These are phyloP conservation scores for Magnaporthales sp. DNA, from an alignment of 2,329 filamentous ascomycete species.

Conservation along the genomic window DNA sequence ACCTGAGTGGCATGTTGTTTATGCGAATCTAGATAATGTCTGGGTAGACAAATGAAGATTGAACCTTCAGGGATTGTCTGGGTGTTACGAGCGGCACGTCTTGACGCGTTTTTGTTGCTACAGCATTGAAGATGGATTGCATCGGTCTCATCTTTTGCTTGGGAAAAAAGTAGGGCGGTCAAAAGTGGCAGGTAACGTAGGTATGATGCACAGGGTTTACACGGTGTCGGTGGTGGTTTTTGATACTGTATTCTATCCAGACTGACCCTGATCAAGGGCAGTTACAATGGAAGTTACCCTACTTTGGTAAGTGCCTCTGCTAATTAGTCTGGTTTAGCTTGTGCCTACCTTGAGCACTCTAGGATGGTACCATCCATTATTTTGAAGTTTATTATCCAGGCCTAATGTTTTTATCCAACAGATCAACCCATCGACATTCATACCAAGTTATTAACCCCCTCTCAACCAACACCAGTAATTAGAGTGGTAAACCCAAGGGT, in stretches of 20 bases:
- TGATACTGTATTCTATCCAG: neutral
- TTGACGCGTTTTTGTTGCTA: neutral
- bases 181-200: neutral
- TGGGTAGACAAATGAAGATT: neutral
- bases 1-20: slow-evolving; percentile 18
- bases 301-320: too few species aligned
- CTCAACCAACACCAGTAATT: too few species aligned
- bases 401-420: too few species aligned
- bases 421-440: too few species aligned
- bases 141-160: neutral
- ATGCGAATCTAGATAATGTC: neutral
- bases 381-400: too few species aligned
- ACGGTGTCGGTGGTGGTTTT: neutral
- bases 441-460: too few species aligned
- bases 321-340: too few species aligned
- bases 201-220: neutral
- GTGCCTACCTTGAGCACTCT: too few species aligned
- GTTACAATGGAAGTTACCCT: too few species aligned
- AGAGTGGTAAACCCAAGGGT: neutral
- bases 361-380: too few species aligned
- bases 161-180: neutral
- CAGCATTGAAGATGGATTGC: too few species aligned
- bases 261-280: too few species aligned
- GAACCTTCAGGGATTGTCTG: neutral
- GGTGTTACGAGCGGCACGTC: neutral